Conservation (phyloP, 768 basidiomycete genomes). For the Pleurotus citrinopileatus region DNA sequence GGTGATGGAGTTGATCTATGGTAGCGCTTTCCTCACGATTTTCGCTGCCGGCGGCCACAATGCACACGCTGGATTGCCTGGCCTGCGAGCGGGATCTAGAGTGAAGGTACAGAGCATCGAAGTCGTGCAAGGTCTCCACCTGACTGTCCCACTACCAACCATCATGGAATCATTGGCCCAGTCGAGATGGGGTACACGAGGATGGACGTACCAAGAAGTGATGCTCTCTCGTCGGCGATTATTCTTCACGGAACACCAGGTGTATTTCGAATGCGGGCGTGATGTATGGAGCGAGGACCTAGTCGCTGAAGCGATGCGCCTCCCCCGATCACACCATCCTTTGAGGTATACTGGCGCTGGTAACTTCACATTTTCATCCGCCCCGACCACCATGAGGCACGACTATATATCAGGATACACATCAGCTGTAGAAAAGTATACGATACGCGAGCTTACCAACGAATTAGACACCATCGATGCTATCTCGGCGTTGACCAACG, state of each 20-base stretch:
- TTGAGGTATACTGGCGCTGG: neutral
- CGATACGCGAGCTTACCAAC: neutral
- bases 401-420: neutral
- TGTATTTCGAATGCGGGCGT: neutral
- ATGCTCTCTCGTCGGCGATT: neutral
- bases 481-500: conserved; percentile 5
- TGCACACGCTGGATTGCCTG: neutral
- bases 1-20: conserved; percentile 4
- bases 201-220: conserved; percentile 4
- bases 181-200: conserved; percentile 1
- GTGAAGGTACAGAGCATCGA: neutral
- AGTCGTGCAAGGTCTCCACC: neutral
- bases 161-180: neutral
- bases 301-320: neutral
- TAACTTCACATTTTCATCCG: neutral
- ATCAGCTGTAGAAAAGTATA: neutral
- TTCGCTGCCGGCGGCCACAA: neutral
- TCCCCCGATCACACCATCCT: neutral
- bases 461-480: conserved; percentile 3
- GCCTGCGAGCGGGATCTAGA: neutral
- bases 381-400: neutral
- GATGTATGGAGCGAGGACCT: neutral
- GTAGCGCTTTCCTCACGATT: neutral
- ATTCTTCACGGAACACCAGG: neutral
- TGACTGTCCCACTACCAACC: neutral